Evolutionary conservation across 2,329 filamentous ascomycete genomes (phyloP).

Genomic region (Neobulgaria alba): DNA sequence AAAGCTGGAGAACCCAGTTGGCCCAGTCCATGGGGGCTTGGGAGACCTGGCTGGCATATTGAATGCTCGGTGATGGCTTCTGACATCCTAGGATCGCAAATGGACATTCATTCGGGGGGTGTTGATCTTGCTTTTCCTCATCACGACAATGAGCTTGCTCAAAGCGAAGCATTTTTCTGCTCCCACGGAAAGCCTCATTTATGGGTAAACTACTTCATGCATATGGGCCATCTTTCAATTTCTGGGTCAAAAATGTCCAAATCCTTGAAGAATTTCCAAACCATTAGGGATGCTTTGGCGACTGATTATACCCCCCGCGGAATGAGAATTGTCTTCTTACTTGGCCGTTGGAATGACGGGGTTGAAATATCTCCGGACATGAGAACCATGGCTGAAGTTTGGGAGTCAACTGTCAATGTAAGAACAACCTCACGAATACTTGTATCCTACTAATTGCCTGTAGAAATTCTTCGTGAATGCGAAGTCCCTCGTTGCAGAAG

Average conservation of each 20-base stretch:
- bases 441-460: constrained; percentile 9
- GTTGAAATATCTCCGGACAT: constrained; percentile 86
- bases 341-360: constrained; percentile 83
- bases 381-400: constrained; percentile 62
- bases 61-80: constrained; percentile 96
- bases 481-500: constrained; percentile 45
- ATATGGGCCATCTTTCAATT: constrained; percentile 90
- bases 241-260: constrained; percentile 94
- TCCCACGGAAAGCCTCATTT: constrained; percentile 43
- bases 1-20: constrained; percentile 89
- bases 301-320: constrained; percentile 66
- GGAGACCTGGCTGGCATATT: constrained; percentile 92
- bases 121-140: constrained; percentile 88
- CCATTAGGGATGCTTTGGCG: constrained; percentile 72
- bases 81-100: constrained; percentile 70
- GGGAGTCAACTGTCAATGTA: constrained; percentile 70
- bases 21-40: constrained; percentile 79
- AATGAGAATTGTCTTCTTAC: constrained; percentile 77
- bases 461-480: constrained; percentile 52
- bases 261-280: constrained; percentile 90
- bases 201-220: constrained; percentile 94
- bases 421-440: constrained; percentile 21
- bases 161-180: constrained; percentile 73
- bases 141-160: constrained; percentile 86
- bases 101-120: constrained; percentile 91